Evolutionary conservation across 305 asterid species (phyloP), one percentile per base, ranked within the genome.

Genomic region (Ilex paraguariensis): DNA sequence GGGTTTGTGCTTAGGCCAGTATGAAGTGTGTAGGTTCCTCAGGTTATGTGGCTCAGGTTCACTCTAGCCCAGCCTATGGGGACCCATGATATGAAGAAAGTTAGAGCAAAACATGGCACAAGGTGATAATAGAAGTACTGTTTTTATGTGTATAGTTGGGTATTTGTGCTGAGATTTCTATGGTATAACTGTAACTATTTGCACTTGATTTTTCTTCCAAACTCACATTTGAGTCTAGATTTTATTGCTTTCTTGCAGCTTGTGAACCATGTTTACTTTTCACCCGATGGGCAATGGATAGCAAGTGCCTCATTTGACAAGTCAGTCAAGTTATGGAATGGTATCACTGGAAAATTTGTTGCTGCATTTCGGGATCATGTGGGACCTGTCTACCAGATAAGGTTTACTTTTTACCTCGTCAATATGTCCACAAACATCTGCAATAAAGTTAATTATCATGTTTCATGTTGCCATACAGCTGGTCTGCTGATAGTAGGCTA

Each of bases 241-340:
- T 52, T 52, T 52, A 21, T 66, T 69, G 15, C 66, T 65, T 58
- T 70, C 16, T 42, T 86, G 80, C 73, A 90, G 95, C 93, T 82
- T 70, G 95, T 93, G 52, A 93, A 90, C 72, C 97, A 93, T 79
- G 95, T 87, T 61, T 87, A 88, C 76, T 93, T 90, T 68, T 93
- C 97, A 57, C 97, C 97, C 55, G 97, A 93, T 73, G 97, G 97
- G 64, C 86, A 73, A 67, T 90, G 95, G 96, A 78, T 93, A 54
- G 99, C 99, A 42, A 90, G 97, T 72, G 99, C 97, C 70, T 90
- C 99, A 60, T 93, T 93, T 68, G 97, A 93, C 73, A 93, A 81
- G 75, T 93, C 97, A 4, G 99, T 93, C 62, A 93, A 93, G 75
- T 76, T 90, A 62, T 93, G 97, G 97, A 93, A 90, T 75, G 97